phyloP scores from a whole-genome alignment of 2,329 filamentous ascomycete species.

The Trematosphaeria pertusa region DNA sequence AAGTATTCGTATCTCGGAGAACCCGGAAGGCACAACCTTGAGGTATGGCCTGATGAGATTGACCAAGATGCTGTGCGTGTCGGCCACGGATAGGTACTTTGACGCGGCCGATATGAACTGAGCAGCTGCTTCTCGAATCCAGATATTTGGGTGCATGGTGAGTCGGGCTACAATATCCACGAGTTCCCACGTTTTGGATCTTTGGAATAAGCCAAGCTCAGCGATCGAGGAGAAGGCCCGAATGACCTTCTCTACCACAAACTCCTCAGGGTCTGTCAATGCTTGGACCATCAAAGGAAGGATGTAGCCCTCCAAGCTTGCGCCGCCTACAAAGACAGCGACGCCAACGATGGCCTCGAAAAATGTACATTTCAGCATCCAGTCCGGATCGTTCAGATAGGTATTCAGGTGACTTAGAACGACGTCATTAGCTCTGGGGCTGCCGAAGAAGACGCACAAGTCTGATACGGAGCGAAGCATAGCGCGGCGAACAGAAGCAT shows the following conservation, averaged over 20 bases:
- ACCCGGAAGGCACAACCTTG: slow-evolving; percentile 72
- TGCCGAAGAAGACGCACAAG: slow-evolving; percentile 93
- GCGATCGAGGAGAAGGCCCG: slow-evolving; percentile 89
- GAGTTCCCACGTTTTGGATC: slow-evolving; percentile 84
- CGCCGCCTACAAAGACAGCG: slow-evolving; percentile 86
- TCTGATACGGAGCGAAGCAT: slow-evolving; percentile 92
- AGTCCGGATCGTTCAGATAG: slow-evolving; percentile 94
- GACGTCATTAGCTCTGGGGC: slow-evolving; percentile 92
- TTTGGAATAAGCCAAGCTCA: slow-evolving; percentile 83
- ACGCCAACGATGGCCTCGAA: slow-evolving; percentile 96
- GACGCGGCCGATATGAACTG: slow-evolving; percentile 82
- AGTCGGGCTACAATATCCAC: slow-evolving; percentile 84
- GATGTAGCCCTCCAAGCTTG: slow-evolving; percentile 92
- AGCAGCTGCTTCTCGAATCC: slow-evolving; percentile 89
- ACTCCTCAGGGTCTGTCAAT: slow-evolving; percentile 89
- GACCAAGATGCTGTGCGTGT: slow-evolving; percentile 81
- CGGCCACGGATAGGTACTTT: slow-evolving; percentile 77
- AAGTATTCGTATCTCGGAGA: slow-evolving; percentile 76
- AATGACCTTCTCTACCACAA: slow-evolving; percentile 88
- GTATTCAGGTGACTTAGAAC: slow-evolving; percentile 95
- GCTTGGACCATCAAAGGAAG: slow-evolving; percentile 95
- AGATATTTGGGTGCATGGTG: slow-evolving; percentile 90
- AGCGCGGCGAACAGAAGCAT: slow-evolving; percentile 85
- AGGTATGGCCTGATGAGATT: slow-evolving; percentile 84
- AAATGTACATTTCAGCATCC: slow-evolving; percentile 95